Conservation (phyloP, 495 filamentous ascomycete species). For the Hypoxylon intermedium region DNA sequence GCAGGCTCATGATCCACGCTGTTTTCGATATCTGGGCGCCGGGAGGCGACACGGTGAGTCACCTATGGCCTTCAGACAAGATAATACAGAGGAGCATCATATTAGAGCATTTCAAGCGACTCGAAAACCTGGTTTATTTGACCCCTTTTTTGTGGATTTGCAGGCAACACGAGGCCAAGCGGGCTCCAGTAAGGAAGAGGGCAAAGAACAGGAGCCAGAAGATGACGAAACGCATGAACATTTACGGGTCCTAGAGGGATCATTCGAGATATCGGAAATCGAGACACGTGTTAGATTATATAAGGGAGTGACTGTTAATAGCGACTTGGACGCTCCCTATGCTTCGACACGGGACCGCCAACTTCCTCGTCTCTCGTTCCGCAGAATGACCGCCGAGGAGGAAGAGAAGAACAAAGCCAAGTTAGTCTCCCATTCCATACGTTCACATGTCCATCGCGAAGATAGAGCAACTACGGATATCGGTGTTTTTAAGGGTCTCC, state of each 20-base stretch:
- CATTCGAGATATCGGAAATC: no score
- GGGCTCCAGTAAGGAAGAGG: background rate
- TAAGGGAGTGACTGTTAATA: no score
- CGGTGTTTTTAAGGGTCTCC: background rate
- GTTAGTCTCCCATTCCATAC: no score
- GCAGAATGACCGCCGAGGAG: no score
- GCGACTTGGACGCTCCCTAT: no score
- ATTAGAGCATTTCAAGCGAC: background rate
- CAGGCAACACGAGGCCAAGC: background rate
- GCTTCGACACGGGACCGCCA: no score
- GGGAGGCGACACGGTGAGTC: conserved; percentile 3
- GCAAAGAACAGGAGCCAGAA: background rate
- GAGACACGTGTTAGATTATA: no score
- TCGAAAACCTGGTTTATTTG: background rate
- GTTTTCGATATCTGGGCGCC: background rate
- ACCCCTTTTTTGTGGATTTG: background rate
- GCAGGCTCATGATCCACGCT: background rate
- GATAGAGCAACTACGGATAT: background rate
- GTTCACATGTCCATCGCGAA: background rate
- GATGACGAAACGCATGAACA: no score
- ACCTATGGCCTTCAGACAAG: background rate
- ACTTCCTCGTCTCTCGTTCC: no score
- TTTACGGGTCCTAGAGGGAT: no score
- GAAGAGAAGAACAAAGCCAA: no score
- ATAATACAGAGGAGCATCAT: background rate